phyloP scores from a whole-genome alignment of 164 flowering plant species.

The Piper betle region DNA sequence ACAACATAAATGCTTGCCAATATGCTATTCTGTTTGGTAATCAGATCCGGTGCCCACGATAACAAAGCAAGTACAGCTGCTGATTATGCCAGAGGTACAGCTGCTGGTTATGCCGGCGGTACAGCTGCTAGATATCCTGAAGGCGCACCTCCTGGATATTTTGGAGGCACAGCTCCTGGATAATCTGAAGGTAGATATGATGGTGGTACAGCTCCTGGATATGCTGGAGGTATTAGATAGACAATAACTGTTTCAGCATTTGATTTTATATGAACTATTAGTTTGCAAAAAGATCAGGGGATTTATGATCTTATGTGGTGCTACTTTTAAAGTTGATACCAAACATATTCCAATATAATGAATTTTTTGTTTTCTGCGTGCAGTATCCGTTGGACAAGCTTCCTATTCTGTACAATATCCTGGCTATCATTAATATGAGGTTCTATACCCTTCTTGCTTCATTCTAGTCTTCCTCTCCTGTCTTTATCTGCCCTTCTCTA shows the following conservation, averaged over 20 bases:
- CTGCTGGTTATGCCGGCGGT: constrained; percentile 26
- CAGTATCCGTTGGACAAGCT: constrained; percentile 18
- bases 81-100: too few relatives aligned
- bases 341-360: neutral
- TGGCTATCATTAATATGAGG: constrained; percentile 17
- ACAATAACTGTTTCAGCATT: too few relatives aligned
- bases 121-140: constrained; percentile 11
- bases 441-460: constrained; percentile 8
- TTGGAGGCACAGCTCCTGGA: neutral
- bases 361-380: neutral
- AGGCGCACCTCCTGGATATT: constrained; percentile 8
- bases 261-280: too few relatives aligned
- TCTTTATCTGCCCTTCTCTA: too few relatives aligned
- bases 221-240: too few relatives aligned
- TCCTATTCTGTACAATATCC: constrained; percentile 14
- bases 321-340: too few relatives aligned
- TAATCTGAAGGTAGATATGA: too few relatives aligned
- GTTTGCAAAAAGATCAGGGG: too few relatives aligned
- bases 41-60: constrained; percentile 10
- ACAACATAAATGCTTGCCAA: neutral
- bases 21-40: neutral
- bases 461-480: too few relatives aligned
- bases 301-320: too few relatives aligned
- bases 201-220: too few relatives aligned
- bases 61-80: constrained; percentile 11